Percentiles rank a stretch among this genome's conserved stretches.
These are phyloP conservation scores for Pontederia paniculata DNA, from an alignment of 176 grass and related monocot genomes.

Conservation along the genomic window DNA sequence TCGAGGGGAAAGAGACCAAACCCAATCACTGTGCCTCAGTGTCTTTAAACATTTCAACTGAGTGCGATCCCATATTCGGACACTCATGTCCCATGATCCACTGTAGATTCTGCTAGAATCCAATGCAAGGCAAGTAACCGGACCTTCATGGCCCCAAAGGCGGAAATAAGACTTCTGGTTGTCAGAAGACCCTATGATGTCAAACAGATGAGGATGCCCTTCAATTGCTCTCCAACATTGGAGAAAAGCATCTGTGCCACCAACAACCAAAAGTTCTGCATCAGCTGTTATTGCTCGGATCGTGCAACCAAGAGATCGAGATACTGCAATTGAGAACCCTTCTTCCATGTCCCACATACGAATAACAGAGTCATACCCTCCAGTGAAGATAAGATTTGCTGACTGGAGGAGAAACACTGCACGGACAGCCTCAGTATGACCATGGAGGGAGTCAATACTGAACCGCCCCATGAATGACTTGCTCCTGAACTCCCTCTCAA, in stretches of 20 bases:
- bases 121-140: constrained; percentile 78
- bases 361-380: constrained; percentile 63
- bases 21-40: constrained; percentile 83
- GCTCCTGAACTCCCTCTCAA: constrained; percentile 65
- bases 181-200: constrained; percentile 27
- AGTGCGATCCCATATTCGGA: constrained; percentile 70
- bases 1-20: constrained; percentile 52
- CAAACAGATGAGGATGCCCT: constrained; percentile 48
- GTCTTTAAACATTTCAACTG: constrained; percentile 67
- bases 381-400: constrained; percentile 71
- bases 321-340: constrained; percentile 56
- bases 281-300: constrained; percentile 79
- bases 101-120: constrained; percentile 73
- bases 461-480: constrained; percentile 77
- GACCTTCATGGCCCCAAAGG: constrained; percentile 91
- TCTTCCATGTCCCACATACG: constrained; percentile 93
- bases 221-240: constrained; percentile 78
- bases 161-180: constrained; percentile 51
- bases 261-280: constrained; percentile 53
- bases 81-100: constrained; percentile 91
- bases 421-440: constrained; percentile 74
- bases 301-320: constrained; percentile 76
- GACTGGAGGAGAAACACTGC: constrained; percentile 51
- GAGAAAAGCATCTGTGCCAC: constrained; percentile 74
- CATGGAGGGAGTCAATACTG: constrained; percentile 53